Percentiles rank a stretch among this genome's conserved stretches.
Conservation (phyloP, 192 early-diverging fungal genomes). For the Coemansia sp. region DNA sequence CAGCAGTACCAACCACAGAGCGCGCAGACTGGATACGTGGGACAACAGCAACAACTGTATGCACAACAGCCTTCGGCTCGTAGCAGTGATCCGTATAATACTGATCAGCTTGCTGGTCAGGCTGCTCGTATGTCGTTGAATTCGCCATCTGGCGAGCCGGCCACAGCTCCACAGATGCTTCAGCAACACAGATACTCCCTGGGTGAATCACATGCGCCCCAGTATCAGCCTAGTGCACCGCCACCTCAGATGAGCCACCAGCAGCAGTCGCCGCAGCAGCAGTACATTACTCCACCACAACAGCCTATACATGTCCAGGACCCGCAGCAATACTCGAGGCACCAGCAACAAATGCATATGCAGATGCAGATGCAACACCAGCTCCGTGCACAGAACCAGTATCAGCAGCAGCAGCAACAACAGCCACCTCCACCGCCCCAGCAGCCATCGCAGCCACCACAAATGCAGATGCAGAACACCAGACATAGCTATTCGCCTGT, state of each 20-base stretch:
- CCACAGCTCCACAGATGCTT: slow-evolving; percentile 18
- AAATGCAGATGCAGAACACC: slow-evolving; percentile 8
- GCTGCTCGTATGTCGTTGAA: slow-evolving; percentile 40
- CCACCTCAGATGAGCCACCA: slow-evolving; percentile 12
- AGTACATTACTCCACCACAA: not conserved
- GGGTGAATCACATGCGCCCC: slow-evolving; percentile 17
- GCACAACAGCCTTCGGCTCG: slow-evolving; percentile 21
- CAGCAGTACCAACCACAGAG: slow-evolving; percentile 5
- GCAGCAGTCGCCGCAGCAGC: slow-evolving; percentile 11
- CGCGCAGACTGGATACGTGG: slow-evolving; percentile 5
- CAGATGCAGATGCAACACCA: slow-evolving; percentile 16
- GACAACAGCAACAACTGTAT: slow-evolving; percentile 1
- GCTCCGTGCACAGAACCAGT: not conserved
- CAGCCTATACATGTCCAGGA: slow-evolving; percentile 8
- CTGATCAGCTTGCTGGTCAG: slow-evolving; percentile 39
- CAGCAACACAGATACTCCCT: slow-evolving; percentile 25
- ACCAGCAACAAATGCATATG: slow-evolving; percentile 15
- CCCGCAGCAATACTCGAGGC: slow-evolving; percentile 2
- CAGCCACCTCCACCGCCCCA: slow-evolving; percentile 7
- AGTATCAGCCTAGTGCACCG: slow-evolving; percentile 45
- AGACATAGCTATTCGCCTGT: slow-evolving; percentile 5
- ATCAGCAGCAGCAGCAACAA: slow-evolving; percentile 8
- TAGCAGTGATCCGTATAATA: slow-evolving; percentile 33
- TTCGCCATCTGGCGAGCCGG: slow-evolving; percentile 17
- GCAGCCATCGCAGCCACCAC: slow-evolving; percentile 10